Base-by-base conservation (phyloP, 1,139 yeast species). In the Eremothecium coryli region DNA sequence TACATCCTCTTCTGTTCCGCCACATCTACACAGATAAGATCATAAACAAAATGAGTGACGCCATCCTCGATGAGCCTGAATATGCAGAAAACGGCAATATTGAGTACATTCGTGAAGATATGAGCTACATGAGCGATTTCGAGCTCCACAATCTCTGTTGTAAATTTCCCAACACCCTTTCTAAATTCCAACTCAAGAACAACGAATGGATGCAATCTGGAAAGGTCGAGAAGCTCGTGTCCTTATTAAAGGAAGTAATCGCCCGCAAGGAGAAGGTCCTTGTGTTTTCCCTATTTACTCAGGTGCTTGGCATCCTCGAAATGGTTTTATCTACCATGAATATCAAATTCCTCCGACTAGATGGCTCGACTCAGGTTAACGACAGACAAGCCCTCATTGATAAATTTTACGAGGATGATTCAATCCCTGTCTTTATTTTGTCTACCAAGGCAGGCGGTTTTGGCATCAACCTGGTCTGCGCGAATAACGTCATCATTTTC, bases 361-460 rank as follows among this genome's bases (percentile, higher is more conserved):
- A 90, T 53, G 99, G 99, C n/a, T 71, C 71, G 34, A 90, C 99
- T 0, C 71, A 86, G 4, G 99, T 90, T 35, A 96, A 90, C 41
- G 76, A 82, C 25, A 73, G 99, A 52, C 99, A 90, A 58, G 88
- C 84, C 41, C 65, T 90, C 49, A 90, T 90, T 47, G 97, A 88
- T 61, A 75, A 74, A 46, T 90, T 84, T 54, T 80, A 86, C 54
- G 88, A 82, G 17, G 95, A 88, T 44, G 71, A 71, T 0, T 69
- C 76, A 3, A 82, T 90, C 43, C 93, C 95, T 0, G 82, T 90
- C 4, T 90, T 90, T 50, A 66, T 90, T 37, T 65, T 90, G 28
- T 82, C 95, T 7, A 90, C 99, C 3, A 85, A 84, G 54, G 98
- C 98, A 0, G 99, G 98, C 51, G 98, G 98, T 1, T 90, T 90